Conservation (phyloP, 2,329 filamentous ascomycete genomes). For the Teratosphaeria zuluensis region DNA sequence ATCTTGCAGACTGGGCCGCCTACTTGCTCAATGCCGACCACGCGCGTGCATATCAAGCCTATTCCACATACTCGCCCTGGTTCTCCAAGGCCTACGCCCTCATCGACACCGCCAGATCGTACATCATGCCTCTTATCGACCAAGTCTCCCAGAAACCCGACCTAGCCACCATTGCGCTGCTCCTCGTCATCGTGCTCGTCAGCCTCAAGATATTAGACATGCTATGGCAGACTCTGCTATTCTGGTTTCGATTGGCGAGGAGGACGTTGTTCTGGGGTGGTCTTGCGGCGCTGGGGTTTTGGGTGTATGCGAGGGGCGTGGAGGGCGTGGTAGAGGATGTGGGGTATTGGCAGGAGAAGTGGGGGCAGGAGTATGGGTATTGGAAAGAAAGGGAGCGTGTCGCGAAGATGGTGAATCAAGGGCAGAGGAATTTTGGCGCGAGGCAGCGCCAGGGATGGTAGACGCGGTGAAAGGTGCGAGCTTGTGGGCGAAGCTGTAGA, state of each 20-base stretch:
- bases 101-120: constrained; percentile 15
- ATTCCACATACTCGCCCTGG: constrained; percentile 9
- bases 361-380: constrained; percentile 29
- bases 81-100: constrained; percentile 8
- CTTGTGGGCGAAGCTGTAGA: not conserved
- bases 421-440: not conserved
- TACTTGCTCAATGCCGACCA: constrained; percentile 16
- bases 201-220: constrained; percentile 56
- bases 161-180: constrained; percentile 43
- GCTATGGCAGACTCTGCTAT: constrained; percentile 62
- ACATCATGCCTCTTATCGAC: constrained; percentile 20
- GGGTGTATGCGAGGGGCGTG: constrained; percentile 52
- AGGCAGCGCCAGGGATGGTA: not conserved
- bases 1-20: constrained; percentile 20
- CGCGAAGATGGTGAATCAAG: constrained; percentile 13
- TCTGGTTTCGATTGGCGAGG: constrained; percentile 61
- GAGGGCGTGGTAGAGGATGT: constrained; percentile 56
- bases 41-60: constrained; percentile 6
- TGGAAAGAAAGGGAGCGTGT: constrained; percentile 26
- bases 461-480: not conserved
- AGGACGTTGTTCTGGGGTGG: constrained; percentile 55
- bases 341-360: constrained; percentile 27
- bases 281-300: constrained; percentile 45
- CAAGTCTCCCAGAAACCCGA: constrained; percentile 30
- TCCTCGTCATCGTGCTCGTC: constrained; percentile 54